Evolutionary conservation across 2,329 filamentous ascomycete species (phyloP).

Genomic region (Hypoxylon rubiginosum): DNA sequence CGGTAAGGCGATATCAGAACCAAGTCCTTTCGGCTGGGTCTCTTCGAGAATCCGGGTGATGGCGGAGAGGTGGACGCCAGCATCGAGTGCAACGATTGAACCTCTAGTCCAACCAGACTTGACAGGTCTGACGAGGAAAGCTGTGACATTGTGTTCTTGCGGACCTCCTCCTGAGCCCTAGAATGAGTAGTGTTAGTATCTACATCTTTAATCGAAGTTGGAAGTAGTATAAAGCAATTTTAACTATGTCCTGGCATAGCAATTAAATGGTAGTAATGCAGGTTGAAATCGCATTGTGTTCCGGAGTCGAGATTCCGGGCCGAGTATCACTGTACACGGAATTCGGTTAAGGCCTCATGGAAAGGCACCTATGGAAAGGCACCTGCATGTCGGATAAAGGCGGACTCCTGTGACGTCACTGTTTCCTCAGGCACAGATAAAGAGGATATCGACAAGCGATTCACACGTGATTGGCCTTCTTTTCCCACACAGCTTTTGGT

Average conservation of each 20-base stretch:
- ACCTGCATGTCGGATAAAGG: conserved; percentile 27
- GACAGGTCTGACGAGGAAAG: conserved; percentile 87
- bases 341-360: conserved; percentile 4
- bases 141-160: conserved; percentile 88
- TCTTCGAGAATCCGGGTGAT: conserved; percentile 83
- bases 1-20: conserved; percentile 57
- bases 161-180: conserved; percentile 93
- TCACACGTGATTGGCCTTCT: conserved; percentile 41
- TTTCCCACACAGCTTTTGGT: conserved; percentile 6
- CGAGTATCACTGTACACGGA: background rate
- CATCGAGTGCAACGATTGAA: conserved; percentile 92
- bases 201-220: conserved; percentile 5
- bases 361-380: background rate
- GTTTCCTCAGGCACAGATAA: conserved; percentile 30
- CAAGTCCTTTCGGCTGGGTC: conserved; percentile 58
- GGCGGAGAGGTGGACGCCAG: conserved; percentile 87
- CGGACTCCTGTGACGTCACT: conserved; percentile 39
- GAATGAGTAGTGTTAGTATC: conserved; percentile 21
- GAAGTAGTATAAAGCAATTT: conserved; percentile 1
- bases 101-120: conserved; percentile 83
- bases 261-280: background rate
- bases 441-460: conserved; percentile 31
- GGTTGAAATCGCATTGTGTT: background rate
- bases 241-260: background rate
- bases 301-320: background rate